phyloP scores from a whole-genome alignment of 2,329 filamentous ascomycete genomes.

The Dryadomyces sulphureus region DNA sequence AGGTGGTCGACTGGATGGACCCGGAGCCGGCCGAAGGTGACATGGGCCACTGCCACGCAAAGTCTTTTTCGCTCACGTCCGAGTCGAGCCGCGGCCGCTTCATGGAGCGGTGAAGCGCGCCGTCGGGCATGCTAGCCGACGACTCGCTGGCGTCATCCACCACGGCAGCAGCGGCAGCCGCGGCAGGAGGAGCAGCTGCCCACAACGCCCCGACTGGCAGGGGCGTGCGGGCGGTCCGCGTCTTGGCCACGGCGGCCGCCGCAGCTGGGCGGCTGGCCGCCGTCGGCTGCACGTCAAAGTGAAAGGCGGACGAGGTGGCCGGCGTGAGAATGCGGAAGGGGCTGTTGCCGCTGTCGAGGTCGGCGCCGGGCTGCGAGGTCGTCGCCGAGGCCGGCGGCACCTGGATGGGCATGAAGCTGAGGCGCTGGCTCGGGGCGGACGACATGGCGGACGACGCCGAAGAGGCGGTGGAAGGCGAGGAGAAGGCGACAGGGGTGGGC shows the following conservation, averaged over 20 bases:
- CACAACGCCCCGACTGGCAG: no score
- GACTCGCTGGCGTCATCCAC: background rate
- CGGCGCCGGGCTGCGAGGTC: background rate
- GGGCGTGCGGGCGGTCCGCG: background rate
- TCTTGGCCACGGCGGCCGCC: no score
- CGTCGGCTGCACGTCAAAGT: constrained; percentile 1
- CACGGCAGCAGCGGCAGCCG: no score
- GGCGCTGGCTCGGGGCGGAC: background rate
- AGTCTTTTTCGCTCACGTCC: constrained; percentile 10
- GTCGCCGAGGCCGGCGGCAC: background rate
- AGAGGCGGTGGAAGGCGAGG: constrained; percentile 2
- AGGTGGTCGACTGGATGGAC: constrained; percentile 4
- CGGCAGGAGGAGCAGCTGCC: no score
- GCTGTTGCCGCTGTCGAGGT: background rate
- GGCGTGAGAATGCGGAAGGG: background rate
- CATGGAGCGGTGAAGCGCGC: background rate
- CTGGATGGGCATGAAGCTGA: constrained; percentile 5
- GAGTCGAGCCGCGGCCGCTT: constrained; percentile 10
- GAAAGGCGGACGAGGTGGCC: background rate
- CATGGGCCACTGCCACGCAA: constrained; percentile 11
- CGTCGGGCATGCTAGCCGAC: background rate
- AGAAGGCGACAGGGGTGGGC: background rate
- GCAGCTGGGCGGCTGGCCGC: no score
- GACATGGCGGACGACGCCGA: background rate
- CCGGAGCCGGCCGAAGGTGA: constrained; percentile 9